Base-by-base conservation (phyloP, 768 basidiomycete species). In the Suillus subluteus region DNA sequence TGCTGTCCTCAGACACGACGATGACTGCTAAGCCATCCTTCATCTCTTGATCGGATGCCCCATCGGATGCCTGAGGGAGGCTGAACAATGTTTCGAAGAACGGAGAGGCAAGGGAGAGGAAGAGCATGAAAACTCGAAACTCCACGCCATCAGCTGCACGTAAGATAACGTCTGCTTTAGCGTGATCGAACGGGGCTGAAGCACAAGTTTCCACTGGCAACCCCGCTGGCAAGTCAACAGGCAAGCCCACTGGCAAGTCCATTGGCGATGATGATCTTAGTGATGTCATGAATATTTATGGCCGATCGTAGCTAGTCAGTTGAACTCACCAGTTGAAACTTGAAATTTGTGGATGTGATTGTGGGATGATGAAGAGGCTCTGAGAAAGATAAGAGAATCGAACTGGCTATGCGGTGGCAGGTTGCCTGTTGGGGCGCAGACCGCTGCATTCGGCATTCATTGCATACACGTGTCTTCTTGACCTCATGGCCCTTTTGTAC, bases 1-100 rank as follows among this genome's bases (percentile, higher is more conserved):
- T 64, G 5, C 58, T 67, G 64, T 68, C 67, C 62, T 77, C 77
- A 13, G 72, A 44, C 1, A 74, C 64, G 7, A 69, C 26, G 66
- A 50, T 66, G 58, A 58, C 70, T 40, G 63, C 46, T 40, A 68
- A 6, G 1, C 66, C 56, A 30, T 69, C 65, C 30, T 61, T 43
- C 26, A 18, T 43, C 12, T 55, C 64, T 23, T 61, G 65, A 44
- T 66, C 64, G 12, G 54, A 64, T 1, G 58, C 32, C 43, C 21
- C 63, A 54, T 55, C 37, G 30, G 62, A 23, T 23, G 73, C 58
- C 58, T 75, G 73, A 9, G 74, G 72, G 11, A 76, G 66, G 21
- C 65, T 46, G 61, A 78, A 73, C 71, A 78, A 76, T 50, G 68
- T 66, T 23, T 66, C 62, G 66, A 79, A 80, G 58, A 77, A 67